Conservation (phyloP, 2,329 filamentous ascomycete genomes). For the Cladosporium phlei region DNA sequence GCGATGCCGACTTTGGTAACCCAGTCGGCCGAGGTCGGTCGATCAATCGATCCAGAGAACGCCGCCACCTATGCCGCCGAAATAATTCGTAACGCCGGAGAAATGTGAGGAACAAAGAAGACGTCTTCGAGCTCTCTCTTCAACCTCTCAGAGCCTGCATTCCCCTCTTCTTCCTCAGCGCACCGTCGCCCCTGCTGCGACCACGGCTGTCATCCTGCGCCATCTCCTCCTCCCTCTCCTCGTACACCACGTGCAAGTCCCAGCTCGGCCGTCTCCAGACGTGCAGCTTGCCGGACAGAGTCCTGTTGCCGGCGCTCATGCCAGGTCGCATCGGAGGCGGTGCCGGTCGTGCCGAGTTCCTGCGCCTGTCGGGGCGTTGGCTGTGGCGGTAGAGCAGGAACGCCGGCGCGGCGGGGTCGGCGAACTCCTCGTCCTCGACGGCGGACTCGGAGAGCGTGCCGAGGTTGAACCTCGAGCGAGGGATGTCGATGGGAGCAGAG, state of each 20-base stretch:
- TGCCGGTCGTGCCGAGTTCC: neutral
- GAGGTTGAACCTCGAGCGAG: neutral
- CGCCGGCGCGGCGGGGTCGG: conserved; percentile 22
- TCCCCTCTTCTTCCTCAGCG: conserved; percentile 1
- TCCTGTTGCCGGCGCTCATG: conserved; percentile 23
- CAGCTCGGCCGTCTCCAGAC: conserved; percentile 28
- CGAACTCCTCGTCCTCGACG: conserved; percentile 18
- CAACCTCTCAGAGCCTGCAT: neutral
- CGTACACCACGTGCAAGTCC: conserved; percentile 23
- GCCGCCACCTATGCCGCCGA: too few species aligned
- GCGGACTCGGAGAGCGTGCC: conserved; percentile 12
- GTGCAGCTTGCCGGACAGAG: conserved; percentile 29
- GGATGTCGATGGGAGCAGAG: conserved; percentile 6
- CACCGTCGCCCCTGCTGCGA: neutral
- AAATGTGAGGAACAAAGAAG: too few species aligned
- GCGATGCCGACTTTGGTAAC: too few species aligned
- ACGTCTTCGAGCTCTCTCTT: neutral
- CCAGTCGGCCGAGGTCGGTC: too few species aligned
- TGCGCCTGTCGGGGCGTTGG: conserved; percentile 5
- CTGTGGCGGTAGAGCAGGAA: conserved; percentile 22
- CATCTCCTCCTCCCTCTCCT: conserved; percentile 27
- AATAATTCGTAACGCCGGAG: too few species aligned
- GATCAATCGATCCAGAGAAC: too few species aligned
- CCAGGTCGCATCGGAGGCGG: conserved; percentile 22
- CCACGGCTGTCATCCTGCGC: neutral